A percentile compares a stretch with the other conserved stretches of the same genome.
phyloP scores from a whole-genome alignment of 2,329 filamentous ascomycete genomes.

The Byssochlamys sp. region DNA sequence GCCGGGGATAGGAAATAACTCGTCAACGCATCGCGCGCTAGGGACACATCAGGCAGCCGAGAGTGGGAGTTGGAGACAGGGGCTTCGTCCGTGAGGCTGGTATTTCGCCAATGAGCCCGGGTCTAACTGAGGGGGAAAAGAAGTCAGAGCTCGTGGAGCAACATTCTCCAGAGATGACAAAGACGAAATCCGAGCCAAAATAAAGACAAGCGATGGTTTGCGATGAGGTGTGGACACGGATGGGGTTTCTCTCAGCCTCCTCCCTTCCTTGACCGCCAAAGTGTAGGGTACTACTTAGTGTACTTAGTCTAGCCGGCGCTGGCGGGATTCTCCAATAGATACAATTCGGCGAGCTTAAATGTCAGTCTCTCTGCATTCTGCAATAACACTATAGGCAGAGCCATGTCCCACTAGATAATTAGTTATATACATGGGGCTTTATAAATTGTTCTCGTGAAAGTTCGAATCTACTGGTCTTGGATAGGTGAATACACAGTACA shows the following conservation, averaged over 20 bases:
- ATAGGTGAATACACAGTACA: too few species aligned
- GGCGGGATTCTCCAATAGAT: not conserved
- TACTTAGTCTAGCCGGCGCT: not conserved
- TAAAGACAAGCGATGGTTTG: not conserved
- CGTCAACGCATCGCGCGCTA: not conserved
- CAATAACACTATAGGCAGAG: too few species aligned
- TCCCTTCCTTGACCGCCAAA: not conserved
- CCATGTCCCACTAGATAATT: too few species aligned
- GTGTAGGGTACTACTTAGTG: not conserved
- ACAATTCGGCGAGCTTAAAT: not conserved
- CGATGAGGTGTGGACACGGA: not conserved
- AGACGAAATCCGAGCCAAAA: not conserved
- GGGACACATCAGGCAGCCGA: not conserved
- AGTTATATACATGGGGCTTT: too few species aligned
- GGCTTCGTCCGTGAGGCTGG: not conserved
- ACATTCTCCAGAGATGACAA: not conserved
- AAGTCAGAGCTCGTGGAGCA: not conserved
- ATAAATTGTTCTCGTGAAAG: too few species aligned
- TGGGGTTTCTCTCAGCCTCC: not conserved
- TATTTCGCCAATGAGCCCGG: not conserved
- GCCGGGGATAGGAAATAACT: not conserved
- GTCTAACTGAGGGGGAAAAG: not conserved
- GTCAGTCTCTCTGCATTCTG: not conserved
- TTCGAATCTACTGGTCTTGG: too few species aligned
- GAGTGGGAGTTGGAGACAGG: not conserved